Evolutionary conservation across 306 rosid species (phyloP).

Genomic region (Sindora glabra): DNA sequence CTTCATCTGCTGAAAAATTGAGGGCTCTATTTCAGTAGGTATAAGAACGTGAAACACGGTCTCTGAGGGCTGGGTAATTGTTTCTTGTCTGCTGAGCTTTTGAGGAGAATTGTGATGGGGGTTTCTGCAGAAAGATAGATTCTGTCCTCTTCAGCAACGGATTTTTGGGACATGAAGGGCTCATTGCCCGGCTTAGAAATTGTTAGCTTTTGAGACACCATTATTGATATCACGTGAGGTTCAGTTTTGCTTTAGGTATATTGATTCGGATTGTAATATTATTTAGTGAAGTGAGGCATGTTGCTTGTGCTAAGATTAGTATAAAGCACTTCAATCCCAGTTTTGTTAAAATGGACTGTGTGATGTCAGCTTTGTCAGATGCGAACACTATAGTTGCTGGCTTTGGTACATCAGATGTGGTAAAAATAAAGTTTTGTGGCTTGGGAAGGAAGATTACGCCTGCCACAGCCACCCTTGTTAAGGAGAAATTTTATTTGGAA

Average conservation of each 20-base stretch:
- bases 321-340: constrained; percentile 4
- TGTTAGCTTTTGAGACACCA: constrained; percentile 1
- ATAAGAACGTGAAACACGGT: neutral
- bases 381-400: neutral
- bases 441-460: no score
- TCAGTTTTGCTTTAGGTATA: constrained; percentile 51
- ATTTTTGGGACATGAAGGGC: constrained; percentile 21
- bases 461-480: no score
- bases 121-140: constrained; percentile 21
- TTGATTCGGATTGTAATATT: constrained; percentile 31
- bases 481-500: no score
- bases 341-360: neutral
- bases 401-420: neutral
- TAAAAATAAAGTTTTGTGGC: no score
- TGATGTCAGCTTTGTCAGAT: neutral
- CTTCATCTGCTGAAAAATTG: constrained; percentile 63
- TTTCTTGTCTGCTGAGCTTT: neutral
- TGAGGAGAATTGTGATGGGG: constrained; percentile 10
- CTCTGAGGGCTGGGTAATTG: constrained; percentile 9
- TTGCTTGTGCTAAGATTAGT: constrained; percentile 4
- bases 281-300: constrained; percentile 19
- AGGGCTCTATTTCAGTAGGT: constrained; percentile 64
- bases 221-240: constrained; percentile 11
- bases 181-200: neutral
- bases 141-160: constrained; percentile 23